Evolutionary conservation across 805 yeast genomes (phyloP).

Genomic region (Cyberlindnera xylosilytica): DNA sequence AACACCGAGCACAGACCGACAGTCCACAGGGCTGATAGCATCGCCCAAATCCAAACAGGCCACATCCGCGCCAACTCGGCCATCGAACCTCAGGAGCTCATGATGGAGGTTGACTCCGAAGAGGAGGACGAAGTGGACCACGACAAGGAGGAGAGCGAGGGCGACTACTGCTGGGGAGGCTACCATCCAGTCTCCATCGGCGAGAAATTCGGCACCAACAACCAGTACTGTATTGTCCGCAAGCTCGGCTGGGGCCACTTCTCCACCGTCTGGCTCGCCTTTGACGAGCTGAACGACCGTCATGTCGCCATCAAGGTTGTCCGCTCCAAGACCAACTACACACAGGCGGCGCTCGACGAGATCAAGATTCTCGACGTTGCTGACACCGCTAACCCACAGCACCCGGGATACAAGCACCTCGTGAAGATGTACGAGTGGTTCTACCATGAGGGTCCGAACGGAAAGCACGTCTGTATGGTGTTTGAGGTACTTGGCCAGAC

Average conservation of each 20-base stretch:
- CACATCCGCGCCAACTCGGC: neutral
- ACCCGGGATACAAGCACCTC: slow-evolving; percentile 50
- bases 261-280: slow-evolving; percentile 68
- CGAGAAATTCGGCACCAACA: slow-evolving; percentile 46
- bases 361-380: slow-evolving; percentile 43
- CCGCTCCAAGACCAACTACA: slow-evolving; percentile 48
- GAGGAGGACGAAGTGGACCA: slow-evolving; percentile 8
- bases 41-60: slow-evolving; percentile 1
- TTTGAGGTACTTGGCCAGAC: slow-evolving; percentile 65
- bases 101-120: neutral
- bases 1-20: slow-evolving; percentile 22
- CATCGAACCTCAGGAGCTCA: neutral
- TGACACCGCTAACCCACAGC: slow-evolving; percentile 31
- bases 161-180: slow-evolving; percentile 58
- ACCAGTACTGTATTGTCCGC: slow-evolving; percentile 46
- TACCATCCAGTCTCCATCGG: slow-evolving; percentile 61
- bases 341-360: slow-evolving; percentile 66
- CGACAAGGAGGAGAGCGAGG: slow-evolving; percentile 44
- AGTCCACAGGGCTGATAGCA: slow-evolving; percentile 17
- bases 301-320: slow-evolving; percentile 66
- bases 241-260: slow-evolving; percentile 74
- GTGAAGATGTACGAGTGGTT: slow-evolving; percentile 56
- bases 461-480: slow-evolving; percentile 63
- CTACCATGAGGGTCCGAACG: slow-evolving; percentile 57
- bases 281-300: slow-evolving; percentile 32